phyloP scores from a whole-genome alignment of 2,329 filamentous ascomycete species.

The Diaporthe longicolla region DNA sequence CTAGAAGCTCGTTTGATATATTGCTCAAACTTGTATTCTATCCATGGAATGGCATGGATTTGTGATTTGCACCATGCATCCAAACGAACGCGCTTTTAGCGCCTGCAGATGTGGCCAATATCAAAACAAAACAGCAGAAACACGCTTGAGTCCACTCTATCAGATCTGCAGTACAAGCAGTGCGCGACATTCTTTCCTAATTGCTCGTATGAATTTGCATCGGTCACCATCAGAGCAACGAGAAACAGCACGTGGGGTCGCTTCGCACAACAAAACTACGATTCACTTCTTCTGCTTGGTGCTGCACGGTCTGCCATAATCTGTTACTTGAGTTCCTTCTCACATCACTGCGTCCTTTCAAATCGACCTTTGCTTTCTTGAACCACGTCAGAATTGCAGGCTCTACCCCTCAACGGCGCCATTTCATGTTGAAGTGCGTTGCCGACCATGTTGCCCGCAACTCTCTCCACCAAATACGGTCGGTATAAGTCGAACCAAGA shows the following conservation, averaged over 20 bases:
- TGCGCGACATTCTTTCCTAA: too few species aligned
- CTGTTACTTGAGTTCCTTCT: neutral
- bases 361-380: neutral
- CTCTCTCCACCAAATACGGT: conserved; percentile 26
- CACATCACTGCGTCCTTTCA: neutral
- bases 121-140: neutral
- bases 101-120: neutral
- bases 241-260: neutral
- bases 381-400: neutral
- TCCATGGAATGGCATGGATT: too few species aligned
- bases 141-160: neutral
- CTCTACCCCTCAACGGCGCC: neutral
- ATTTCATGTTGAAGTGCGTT: neutral
- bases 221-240: neutral
- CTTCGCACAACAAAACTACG: neutral
- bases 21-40: neutral
- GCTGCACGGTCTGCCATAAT: neutral
- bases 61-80: neutral
- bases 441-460: neutral
- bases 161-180: neutral
- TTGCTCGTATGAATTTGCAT: neutral
- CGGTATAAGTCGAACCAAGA: conserved; percentile 33
- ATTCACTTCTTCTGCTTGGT: neutral
- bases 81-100: neutral
- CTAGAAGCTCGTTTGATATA: neutral